These are phyloP conservation scores for Amanita molliuscula DNA, from an alignment of 768 basidiomycete species.

Conservation along the genomic window DNA sequence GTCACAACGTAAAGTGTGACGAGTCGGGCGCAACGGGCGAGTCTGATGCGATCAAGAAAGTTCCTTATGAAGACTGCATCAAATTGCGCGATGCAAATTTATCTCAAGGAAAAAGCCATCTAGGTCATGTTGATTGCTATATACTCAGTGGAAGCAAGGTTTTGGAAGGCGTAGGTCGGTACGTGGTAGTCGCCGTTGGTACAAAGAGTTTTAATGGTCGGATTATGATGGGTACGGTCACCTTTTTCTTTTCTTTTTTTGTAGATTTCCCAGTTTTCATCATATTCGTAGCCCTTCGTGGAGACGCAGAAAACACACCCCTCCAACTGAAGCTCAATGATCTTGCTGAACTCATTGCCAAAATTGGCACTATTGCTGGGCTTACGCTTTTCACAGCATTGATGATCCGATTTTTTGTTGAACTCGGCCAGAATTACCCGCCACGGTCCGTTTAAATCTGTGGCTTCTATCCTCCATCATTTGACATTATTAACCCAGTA, in stretches of 20 bases:
- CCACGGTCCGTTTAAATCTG: slow-evolving; percentile 29
- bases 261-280: slow-evolving; percentile 1
- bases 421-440: slow-evolving; percentile 57
- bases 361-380: slow-evolving; percentile 77
- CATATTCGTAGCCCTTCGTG: slow-evolving; percentile 56
- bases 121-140: slow-evolving; percentile 80
- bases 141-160: slow-evolving; percentile 88
- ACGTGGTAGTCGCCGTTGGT: slow-evolving; percentile 90
- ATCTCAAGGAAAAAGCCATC: slow-evolving; percentile 17
- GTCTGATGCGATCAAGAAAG: slow-evolving; percentile 89
- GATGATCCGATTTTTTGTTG: slow-evolving; percentile 93
- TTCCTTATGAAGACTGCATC: slow-evolving; percentile 66
- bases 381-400: slow-evolving; percentile 71
- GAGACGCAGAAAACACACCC: slow-evolving; percentile 83
- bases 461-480: background rate
- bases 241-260: background rate
- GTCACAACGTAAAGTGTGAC: slow-evolving; percentile 92
- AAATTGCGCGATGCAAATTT: slow-evolving; percentile 29
- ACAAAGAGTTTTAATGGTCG: slow-evolving; percentile 91
- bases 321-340: slow-evolving; percentile 88
- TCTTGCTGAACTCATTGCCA: slow-evolving; percentile 94
- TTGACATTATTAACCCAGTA: slow-evolving; percentile 25
- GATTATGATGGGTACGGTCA: slow-evolving; percentile 86
- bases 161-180: slow-evolving; percentile 86
- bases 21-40: slow-evolving; percentile 97